Evolutionary conservation across 805 yeast genomes (phyloP), one percentile per base, ranked within the genome.

Genomic region (Metschnikowia lachancei): DNA sequence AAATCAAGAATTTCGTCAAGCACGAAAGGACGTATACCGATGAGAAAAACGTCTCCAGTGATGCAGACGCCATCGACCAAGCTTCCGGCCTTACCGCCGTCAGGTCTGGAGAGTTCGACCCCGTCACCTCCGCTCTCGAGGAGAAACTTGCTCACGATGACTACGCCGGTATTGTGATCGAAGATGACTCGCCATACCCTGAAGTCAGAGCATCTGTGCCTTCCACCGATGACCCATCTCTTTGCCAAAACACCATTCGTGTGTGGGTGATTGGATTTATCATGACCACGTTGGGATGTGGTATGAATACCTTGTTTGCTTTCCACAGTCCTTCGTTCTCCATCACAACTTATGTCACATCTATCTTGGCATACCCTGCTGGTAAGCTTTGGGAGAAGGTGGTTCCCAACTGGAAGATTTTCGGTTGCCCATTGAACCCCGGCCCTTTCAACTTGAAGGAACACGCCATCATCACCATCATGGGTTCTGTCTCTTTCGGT

Each of bases 131-230:
- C 12, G 34, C 45, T 17, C 44, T 55, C 20, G 56, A 55, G 16
- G 46, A 53, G 19, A 41, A 48, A 19, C 47, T 55, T 36, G 47
- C 46, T 12, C 46, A 43, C 12, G 59, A 55, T 30, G 55, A 52
- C 14, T 55, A 55, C 18, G 58, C 59, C 13, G 58, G 50, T 17
- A 42, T 54, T 28, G 33, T 34, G 14, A 48, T 49, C n/a, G 59
- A 54, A 35, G 58, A 54, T 36, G 58, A 56, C 50, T 56, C 59
- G 17, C 85, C 86, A 9, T 82, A 82, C 58, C 80, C 85, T 1
- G 87, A 82, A 62, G 87, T 82, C 17, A 73, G 88, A 61, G 77
- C 86, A 22, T 76, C 82, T 18, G 80, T 80, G 31, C 76, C 81
- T 7, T 70, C 77, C 9, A 59, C 65, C 9, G 84, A 79, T 57